Evolutionary conservation across 805 yeast genomes (phyloP).

Genomic region (Phaffomyces opuntiae): DNA sequence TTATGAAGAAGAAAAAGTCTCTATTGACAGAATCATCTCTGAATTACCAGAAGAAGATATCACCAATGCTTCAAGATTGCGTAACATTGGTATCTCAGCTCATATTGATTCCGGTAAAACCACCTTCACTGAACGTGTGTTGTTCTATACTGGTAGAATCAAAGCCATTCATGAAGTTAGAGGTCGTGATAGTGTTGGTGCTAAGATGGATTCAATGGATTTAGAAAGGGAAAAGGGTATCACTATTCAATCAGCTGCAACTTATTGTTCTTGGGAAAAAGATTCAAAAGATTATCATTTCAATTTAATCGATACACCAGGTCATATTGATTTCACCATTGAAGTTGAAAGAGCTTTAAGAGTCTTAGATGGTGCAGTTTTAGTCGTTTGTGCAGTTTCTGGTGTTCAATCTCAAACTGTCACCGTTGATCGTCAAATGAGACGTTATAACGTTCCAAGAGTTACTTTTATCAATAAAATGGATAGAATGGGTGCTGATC

Average conservation of each 20-base stretch:
- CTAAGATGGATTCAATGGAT: constrained; percentile 99
- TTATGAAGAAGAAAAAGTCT: constrained; percentile 69
- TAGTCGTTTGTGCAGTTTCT: constrained; percentile 96
- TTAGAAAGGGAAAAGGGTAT: constrained; percentile 97
- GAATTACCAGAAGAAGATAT: constrained; percentile 46
- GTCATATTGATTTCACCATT: constrained; percentile 97
- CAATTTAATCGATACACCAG: constrained; percentile 96
- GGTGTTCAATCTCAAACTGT: constrained; percentile 99
- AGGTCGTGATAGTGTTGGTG: constrained; percentile 97
- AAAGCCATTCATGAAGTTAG: constrained; percentile 95
- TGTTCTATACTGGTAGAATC: constrained; percentile 94
- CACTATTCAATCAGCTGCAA: constrained; percentile 98
- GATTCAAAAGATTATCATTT: constrained; percentile 66
- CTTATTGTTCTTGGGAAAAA: constrained; percentile 94
- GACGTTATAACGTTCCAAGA: constrained; percentile 95
- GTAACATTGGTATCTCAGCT: constrained; percentile 97
- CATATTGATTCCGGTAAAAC: constrained; percentile 98
- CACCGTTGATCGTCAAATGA: constrained; percentile 98
- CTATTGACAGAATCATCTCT: constrained; percentile 51
- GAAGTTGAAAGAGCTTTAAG: constrained; percentile 98
- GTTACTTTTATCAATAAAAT: constrained; percentile 94
- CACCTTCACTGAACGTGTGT: constrained; percentile 94
- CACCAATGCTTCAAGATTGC: constrained; percentile 47
- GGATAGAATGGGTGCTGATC: constrained; percentile 99
- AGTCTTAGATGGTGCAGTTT: constrained; percentile 96